phyloP scores from a whole-genome alignment of 2,329 filamentous ascomycete genomes.

The Blastomyces parvus region DNA sequence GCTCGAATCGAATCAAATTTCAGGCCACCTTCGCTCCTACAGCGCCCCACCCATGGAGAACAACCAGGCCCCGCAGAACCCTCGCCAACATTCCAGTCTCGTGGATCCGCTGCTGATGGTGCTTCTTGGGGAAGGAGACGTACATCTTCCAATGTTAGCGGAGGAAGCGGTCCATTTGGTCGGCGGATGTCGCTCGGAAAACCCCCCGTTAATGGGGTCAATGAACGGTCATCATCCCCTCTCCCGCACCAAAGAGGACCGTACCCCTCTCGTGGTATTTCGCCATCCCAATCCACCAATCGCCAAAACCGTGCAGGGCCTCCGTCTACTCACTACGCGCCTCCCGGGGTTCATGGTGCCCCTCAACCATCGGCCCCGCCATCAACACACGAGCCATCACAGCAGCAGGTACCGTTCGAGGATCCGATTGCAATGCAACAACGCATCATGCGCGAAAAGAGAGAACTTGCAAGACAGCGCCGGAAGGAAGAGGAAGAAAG shows the following conservation, averaged over 20 bases:
- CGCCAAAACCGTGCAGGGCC: constrained; percentile 24
- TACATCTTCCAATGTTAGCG: constrained; percentile 85
- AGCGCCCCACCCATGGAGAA: constrained; percentile 58
- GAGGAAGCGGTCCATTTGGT: constrained; percentile 62
- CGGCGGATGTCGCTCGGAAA: constrained; percentile 53
- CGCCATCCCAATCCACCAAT: constrained; percentile 22
- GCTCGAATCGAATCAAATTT: constrained; percentile 56
- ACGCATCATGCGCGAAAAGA: constrained; percentile 52
- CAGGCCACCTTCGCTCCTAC: constrained; percentile 68
- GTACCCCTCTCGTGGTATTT: constrained; percentile 17
- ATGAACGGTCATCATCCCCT: constrained; percentile 25
- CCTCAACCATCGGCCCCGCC: constrained; percentile 15
- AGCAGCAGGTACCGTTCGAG: constrained; percentile 23
- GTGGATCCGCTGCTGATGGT: constrained; percentile 51
- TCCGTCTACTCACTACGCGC: constrained; percentile 24
- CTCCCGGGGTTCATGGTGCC: constrained; percentile 17
- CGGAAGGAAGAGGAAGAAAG: constrained; percentile 46
- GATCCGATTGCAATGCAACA: constrained; percentile 46
- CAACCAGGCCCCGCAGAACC: constrained; percentile 63
- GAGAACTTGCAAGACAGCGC: constrained; percentile 47
- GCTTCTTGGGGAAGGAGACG: constrained; percentile 62
- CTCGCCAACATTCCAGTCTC: constrained; percentile 76
- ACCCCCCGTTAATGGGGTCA: constrained; percentile 29
- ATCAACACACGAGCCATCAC: constrained; percentile 14
- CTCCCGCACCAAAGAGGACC: constrained; percentile 20